These are phyloP conservation scores for Hygrophila difformis DNA, from an alignment of 257 asterid species.

Conservation along the genomic window DNA sequence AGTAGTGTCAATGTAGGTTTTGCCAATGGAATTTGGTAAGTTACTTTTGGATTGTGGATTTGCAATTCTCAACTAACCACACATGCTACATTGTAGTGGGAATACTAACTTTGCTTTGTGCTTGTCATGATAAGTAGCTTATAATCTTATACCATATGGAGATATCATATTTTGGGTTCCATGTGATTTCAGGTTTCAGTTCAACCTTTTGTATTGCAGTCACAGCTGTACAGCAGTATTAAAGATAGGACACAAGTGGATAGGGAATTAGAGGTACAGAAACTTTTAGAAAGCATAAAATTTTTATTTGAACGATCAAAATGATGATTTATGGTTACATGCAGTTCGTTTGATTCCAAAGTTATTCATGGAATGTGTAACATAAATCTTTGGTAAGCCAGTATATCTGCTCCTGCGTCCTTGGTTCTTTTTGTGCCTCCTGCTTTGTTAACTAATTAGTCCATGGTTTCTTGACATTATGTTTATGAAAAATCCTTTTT, in stretches of 20 bases:
- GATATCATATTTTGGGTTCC: constrained; percentile 1
- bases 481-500: too few relatives aligned
- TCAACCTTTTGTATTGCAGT: constrained; percentile 70
- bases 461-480: too few relatives aligned
- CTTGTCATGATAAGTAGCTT: constrained; percentile 2
- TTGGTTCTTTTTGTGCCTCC: too few relatives aligned
- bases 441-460: too few relatives aligned
- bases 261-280: constrained; percentile 81
- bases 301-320: background rate
- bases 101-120: background rate
- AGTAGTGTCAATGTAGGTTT: too few relatives aligned
- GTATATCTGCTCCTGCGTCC: too few relatives aligned
- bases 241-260: constrained; percentile 95
- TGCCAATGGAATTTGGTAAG: too few relatives aligned
- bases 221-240: constrained; percentile 91
- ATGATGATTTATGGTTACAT: background rate
- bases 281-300: background rate
- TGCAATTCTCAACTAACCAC: background rate
- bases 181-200: constrained; percentile 52
- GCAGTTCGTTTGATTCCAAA: constrained; percentile 9
- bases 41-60: background rate
- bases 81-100: background rate
- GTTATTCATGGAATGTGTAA: background rate
- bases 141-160: background rate
- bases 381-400: too few relatives aligned